Percentiles rank a stretch among this genome's conserved stretches.
phyloP scores from a whole-genome alignment of 495 filamentous ascomycete genomes.

The Podospora pseudoanserina region DNA sequence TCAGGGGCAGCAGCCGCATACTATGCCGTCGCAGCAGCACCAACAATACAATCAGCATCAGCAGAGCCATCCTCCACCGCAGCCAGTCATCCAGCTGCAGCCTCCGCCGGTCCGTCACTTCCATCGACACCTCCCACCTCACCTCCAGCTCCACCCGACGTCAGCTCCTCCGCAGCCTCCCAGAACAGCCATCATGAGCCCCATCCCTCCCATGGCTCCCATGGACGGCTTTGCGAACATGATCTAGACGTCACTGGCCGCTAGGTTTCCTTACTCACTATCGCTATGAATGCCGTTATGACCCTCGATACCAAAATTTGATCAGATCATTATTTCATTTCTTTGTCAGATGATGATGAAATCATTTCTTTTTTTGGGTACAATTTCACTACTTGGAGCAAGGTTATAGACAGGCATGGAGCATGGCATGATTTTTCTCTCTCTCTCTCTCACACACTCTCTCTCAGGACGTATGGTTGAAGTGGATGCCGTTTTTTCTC shows the following conservation, averaged over 20 bases:
- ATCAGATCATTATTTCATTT: constrained; percentile 4
- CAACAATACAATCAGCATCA: constrained; percentile 19
- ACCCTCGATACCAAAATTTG: constrained; percentile 3
- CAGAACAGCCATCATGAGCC: constrained; percentile 27
- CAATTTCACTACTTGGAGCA: neutral
- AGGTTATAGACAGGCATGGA: constrained; percentile 8
- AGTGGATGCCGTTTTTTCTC: neutral
- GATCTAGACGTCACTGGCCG: constrained; percentile 29
- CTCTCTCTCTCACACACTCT: constrained; percentile 17
- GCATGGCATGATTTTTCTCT: constrained; percentile 14
- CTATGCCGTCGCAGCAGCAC: constrained; percentile 11
- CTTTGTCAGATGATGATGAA: constrained; percentile 5
- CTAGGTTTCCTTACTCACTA: neutral
- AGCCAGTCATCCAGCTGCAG: constrained; percentile 15
- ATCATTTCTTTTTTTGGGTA: constrained; percentile 3
- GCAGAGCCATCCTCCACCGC: constrained; percentile 14
- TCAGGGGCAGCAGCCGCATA: constrained; percentile 27
- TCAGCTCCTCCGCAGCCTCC: constrained; percentile 32
- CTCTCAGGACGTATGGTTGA: neutral
- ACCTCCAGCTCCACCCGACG: constrained; percentile 25
- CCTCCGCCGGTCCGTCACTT: constrained; percentile 19
- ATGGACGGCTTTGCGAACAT: constrained; percentile 41
- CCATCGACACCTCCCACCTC: constrained; percentile 26
- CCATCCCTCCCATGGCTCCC: constrained; percentile 9
- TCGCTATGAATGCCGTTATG: constrained; percentile 12